These are phyloP conservation scores for Vanilla planifolia DNA, from an alignment of 106 monocot genomes.

Conservation along the genomic window DNA sequence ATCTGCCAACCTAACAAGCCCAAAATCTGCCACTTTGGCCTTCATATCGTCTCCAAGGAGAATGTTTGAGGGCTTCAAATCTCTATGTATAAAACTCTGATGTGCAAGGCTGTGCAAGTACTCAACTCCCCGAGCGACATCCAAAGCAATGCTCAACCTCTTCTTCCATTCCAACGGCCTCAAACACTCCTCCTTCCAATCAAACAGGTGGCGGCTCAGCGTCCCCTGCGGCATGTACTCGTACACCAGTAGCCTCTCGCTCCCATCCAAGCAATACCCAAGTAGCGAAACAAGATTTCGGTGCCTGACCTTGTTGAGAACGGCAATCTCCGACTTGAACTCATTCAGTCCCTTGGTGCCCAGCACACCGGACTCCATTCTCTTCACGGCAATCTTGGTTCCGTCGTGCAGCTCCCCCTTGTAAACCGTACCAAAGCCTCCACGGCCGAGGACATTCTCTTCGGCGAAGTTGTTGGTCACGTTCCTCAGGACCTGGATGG, in stretches of 20 bases:
- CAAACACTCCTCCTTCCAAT: constrained; percentile 29
- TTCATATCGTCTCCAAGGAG: constrained; percentile 45
- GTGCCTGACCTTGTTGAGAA: constrained; percentile 44
- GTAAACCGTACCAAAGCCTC: constrained; percentile 50
- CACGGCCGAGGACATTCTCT: constrained; percentile 33
- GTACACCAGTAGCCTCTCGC: constrained; percentile 41
- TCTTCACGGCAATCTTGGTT: constrained; percentile 43
- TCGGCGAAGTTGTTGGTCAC: constrained; percentile 40
- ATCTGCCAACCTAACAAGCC: constrained; percentile 41
- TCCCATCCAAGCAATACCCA: constrained; percentile 46
- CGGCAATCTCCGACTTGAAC: constrained; percentile 45
- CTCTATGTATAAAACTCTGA: constrained; percentile 46
- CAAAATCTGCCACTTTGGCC: constrained; percentile 47
- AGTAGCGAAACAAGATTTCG: constrained; percentile 39
- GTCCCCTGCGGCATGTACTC: constrained; percentile 50
- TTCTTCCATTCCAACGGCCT: constrained; percentile 41
- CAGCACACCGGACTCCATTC: constrained; percentile 43
- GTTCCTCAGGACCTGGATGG: constrained; percentile 34
- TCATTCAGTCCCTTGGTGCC: constrained; percentile 38
- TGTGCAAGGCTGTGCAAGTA: constrained; percentile 39
- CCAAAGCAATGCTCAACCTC: constrained; percentile 39
- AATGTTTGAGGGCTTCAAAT: constrained; percentile 44
- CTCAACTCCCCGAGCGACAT: constrained; percentile 43
- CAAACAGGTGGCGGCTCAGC: constrained; percentile 30
- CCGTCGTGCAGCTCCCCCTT: constrained; percentile 47